Base-by-base conservation (phyloP, 2,329 filamentous ascomycete species). In the Didymella arachidicola region DNA sequence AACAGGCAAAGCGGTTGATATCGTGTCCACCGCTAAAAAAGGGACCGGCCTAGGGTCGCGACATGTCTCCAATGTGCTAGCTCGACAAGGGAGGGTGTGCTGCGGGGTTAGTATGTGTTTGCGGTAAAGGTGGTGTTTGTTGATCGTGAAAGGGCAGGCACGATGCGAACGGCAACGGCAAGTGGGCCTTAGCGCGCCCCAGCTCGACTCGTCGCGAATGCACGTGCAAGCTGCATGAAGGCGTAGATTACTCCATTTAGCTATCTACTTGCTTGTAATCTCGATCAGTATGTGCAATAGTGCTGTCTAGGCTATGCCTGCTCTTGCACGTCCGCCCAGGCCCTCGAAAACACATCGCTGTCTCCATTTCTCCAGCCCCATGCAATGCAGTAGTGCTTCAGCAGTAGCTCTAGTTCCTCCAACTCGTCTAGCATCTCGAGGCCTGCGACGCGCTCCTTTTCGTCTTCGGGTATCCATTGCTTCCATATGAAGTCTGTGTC, bases 381-480 rank as follows among this genome's bases (percentile, higher is more conserved):
- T 4, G 87, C 88, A 42, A 99, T 84, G 63, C 93, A 88, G 72
- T 99, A 99, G 81, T 99, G 95, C 64, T 85, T 86, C 0, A 93
- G 91, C 67, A 99, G 78, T 66, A 99, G 78, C 70, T 89, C 84
- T 90, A 95, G 96, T 79, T 99, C 95, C 78, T 99, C 95, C 25
- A 97, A 84, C 78, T 99, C 95, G 78, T 99, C 95, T 62, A 99
- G 77, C 70, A 95, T 93, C 76, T 99, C 93, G 26, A 97, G 75
- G 11, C 80, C 78, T 63, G 93, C 89, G 1, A 98, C 87, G 46
- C 93, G 82, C 70, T 91, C 88, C 77, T 92, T 93, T 78, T 98
- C 94, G 2, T 80, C 80, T 0, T 81, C 72, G 0, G 74, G 71
- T 3, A 96, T 82, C 93, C 94, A 98, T 1, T 78, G 78, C 50